phyloP scores from a whole-genome alignment of 2,329 filamentous ascomycete genomes.

The Ophiostoma montium region DNA sequence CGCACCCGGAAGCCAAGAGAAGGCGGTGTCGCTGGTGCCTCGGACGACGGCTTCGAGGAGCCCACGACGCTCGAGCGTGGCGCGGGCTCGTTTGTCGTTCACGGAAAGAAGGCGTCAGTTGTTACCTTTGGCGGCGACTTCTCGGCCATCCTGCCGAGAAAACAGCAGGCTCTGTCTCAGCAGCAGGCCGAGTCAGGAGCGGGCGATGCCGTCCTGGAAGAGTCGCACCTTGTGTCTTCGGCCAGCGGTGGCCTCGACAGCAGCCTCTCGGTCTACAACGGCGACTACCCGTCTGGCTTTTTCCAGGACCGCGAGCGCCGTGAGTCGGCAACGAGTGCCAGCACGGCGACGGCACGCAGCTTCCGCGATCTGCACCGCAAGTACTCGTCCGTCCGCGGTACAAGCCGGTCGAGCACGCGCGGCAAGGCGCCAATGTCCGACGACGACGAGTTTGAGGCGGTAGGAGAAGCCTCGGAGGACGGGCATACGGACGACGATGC shows the following conservation, averaged over 20 bases:
- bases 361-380: conserved; percentile 49
- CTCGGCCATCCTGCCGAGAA: conserved; percentile 50
- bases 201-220: conserved; percentile 17
- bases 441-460: conserved; percentile 29
- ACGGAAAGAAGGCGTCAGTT: conserved; percentile 95
- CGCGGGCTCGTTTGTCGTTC: conserved; percentile 83
- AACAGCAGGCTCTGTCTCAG: conserved; percentile 12
- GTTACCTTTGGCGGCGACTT: conserved; percentile 94
- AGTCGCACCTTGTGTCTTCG: not conserved
- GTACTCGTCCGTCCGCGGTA: conserved; percentile 38
- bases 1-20: conserved; percentile 68
- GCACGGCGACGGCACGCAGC: conserved; percentile 52
- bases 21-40: not conserved
- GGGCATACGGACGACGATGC: conserved; percentile 40
- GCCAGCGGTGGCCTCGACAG: not conserved
- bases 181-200: not conserved
- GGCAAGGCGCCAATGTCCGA: conserved; percentile 24
- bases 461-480: too few relatives aligned
- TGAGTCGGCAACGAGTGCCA: conserved; percentile 48
- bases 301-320: conserved; percentile 36
- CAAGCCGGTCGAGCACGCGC: conserved; percentile 18
- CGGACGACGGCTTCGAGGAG: conserved; percentile 26
- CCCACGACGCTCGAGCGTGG: conserved; percentile 59
- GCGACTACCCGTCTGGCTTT: conserved; percentile 38
- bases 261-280: conserved; percentile 1